Evolutionary conservation across 768 basidiomycete species (phyloP), one percentile per base, ranked within the genome.

Genomic region (Mycena vulgaris): DNA sequence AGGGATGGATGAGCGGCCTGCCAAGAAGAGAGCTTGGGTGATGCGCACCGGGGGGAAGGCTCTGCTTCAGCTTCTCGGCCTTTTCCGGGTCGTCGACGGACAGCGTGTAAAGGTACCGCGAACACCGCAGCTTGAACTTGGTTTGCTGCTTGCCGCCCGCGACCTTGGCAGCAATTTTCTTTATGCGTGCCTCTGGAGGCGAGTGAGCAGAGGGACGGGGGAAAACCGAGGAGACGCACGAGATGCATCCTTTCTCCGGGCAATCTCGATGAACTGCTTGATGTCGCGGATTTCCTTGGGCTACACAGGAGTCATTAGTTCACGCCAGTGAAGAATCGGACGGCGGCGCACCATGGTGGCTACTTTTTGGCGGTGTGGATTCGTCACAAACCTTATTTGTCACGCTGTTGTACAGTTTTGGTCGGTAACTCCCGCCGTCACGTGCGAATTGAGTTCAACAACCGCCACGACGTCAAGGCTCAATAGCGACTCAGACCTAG

Each of bases 81-180:
- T 98, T 99, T 83, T 98, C 96, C 78, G 95, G 90, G 86, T 99
- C 98, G 81, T 96, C 93, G 80, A 99, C 83, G 70, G 92, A 90
- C 73, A 99, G 90, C n/a, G 98, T 99, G 92, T 99, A 99, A 70
- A 97, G 92, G 83, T 96, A 96, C 81, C 94, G 89, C 69, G 94
- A 93, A 87, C 97, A 98, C 81, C 98, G 90, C 80, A 99, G 91
- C 90, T 99, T 99, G 92, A 99, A 98, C 87, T 99, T 99, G 80
- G 94, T 97, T 84, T 90, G 88, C 39, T 87, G 86, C 86, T 95
- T 95, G 77, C 90, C 92, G 57, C 88, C 88, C 37, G 90, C 80
- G 33, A 86, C 82, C 81, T 88, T 90, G 42, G 93, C 85, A 68
- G 89, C 87, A 70, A 92, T 93, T 88, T 97, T 98, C 88, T 98